Evolutionary conservation across 306 rosid genomes (phyloP).

Genomic region (Lablab purpureus): DNA sequence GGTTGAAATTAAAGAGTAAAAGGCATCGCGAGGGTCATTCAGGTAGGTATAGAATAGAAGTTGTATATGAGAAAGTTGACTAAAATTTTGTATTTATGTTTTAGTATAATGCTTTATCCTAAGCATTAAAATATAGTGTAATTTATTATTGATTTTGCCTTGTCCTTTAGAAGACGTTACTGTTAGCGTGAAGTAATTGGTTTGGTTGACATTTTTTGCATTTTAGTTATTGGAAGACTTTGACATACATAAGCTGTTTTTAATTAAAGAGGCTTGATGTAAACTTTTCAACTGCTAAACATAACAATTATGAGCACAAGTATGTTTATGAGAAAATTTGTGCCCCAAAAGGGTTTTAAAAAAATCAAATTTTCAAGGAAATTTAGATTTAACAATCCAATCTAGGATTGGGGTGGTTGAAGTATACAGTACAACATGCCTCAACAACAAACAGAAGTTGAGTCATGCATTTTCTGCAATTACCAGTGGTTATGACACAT

Average conservation of each 20-base stretch:
- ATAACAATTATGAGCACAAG: background rate
- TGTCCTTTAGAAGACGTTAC: constrained; percentile 39
- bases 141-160: constrained; percentile 30
- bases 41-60: constrained; percentile 43
- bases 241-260: constrained; percentile 8
- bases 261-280: constrained; percentile 39
- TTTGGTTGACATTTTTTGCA: constrained; percentile 47
- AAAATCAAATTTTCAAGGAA: background rate
- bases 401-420: constrained; percentile 46
- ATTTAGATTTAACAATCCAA: constrained; percentile 30
- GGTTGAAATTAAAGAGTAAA: constrained; percentile 39
- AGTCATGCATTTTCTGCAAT: constrained; percentile 31
- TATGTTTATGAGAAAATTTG: constrained; percentile 19
- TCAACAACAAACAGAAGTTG: constrained; percentile 46
- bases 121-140: background rate
- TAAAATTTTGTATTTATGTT: background rate
- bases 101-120: constrained; percentile 13
- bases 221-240: constrained; percentile 46
- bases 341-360: background rate
- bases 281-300: constrained; percentile 48
- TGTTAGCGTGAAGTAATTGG: constrained; percentile 47
- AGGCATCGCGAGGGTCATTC: constrained; percentile 26
- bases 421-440: constrained; percentile 15
- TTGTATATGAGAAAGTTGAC: constrained; percentile 24
- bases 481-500: constrained; percentile 45